Conservation (phyloP, 192 early-diverging fungal species). For the Backusella parvicylindrica region DNA sequence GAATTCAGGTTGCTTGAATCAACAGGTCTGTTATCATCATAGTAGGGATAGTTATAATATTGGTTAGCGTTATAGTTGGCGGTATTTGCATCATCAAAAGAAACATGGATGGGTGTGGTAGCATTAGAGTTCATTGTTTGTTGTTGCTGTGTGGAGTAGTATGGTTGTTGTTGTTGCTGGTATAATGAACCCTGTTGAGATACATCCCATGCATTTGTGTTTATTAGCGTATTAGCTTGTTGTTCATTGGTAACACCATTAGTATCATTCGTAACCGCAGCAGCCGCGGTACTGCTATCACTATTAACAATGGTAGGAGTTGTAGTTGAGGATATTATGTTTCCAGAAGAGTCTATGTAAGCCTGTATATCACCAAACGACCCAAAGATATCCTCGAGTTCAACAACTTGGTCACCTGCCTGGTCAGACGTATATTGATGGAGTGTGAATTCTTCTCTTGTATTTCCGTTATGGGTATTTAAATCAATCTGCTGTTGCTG, state of each 20-base stretch:
- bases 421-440: constrained; percentile 47
- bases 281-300: background rate
- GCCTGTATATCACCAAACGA: constrained; percentile 29
- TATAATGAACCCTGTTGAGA: background rate
- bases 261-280: background rate
- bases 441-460: constrained; percentile 27
- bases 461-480: background rate
- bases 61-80: background rate
- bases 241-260: background rate
- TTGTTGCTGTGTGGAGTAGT: background rate
- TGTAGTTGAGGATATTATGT: background rate
- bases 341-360: constrained; percentile 16
- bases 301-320: background rate
- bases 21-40: background rate
- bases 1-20: background rate
- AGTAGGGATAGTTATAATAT: background rate
- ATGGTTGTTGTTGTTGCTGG: constrained; percentile 5
- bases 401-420: constrained; percentile 35
- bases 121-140: background rate
- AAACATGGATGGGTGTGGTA: background rate
- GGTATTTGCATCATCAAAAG: background rate
- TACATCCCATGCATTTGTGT: background rate
- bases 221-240: background rate
- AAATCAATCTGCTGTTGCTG: background rate
- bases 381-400: constrained; percentile 30